Base-by-base conservation (phyloP, 148 eudicot genomes). In the Salicornia ramosissima region DNA sequence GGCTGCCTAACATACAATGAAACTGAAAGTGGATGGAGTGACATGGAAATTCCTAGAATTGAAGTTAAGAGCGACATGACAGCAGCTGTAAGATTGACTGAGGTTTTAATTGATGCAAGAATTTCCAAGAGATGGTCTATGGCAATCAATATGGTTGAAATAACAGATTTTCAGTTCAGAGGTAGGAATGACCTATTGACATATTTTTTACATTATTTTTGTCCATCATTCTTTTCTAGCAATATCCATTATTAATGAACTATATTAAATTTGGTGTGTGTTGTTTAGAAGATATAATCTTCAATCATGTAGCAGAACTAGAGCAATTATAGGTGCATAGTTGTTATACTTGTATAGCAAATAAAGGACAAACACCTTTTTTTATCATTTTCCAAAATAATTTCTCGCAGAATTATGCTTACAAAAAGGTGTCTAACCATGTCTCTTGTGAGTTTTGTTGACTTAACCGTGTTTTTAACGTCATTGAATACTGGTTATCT, bases 111-210 rank as follows among this genome's bases (percentile, higher is more conserved):
- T 10, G 91, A 91, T 70, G 80, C 97, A 10, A 82, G 65, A 78
- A 55, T 67, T 65, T 89, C 99, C 31, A 87, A 78, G 1, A 86
- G 99, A 57, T 95, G 99, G 97, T 51, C 91, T 50, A 89, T 91
- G 63, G 93, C 83, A 57, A 81, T 95, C 70, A 95, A 95, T 80
- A 84, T 86, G 22, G 69, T 75, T 47, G 76, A 82, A 76, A 83
- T 95, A 65, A 85, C 83, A 68, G 97, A 95, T 74, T 91, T 95
- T 71, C 78, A 83, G 43, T 71, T 95, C 71, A 78, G 81, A 87
- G 99, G 99, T 94, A 91, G 3, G 65, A 53, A 16, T 10, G 50
- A 75, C 29, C 42, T 61, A 8, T 33, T 67, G 3, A 25, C 36
- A 9, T 6, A 49, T 68, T n/a, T 43, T 34, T 19, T 31, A 46